phyloP scores from a whole-genome alignment of 768 basidiomycete genomes.

The Nevesoporus exiguus region DNA sequence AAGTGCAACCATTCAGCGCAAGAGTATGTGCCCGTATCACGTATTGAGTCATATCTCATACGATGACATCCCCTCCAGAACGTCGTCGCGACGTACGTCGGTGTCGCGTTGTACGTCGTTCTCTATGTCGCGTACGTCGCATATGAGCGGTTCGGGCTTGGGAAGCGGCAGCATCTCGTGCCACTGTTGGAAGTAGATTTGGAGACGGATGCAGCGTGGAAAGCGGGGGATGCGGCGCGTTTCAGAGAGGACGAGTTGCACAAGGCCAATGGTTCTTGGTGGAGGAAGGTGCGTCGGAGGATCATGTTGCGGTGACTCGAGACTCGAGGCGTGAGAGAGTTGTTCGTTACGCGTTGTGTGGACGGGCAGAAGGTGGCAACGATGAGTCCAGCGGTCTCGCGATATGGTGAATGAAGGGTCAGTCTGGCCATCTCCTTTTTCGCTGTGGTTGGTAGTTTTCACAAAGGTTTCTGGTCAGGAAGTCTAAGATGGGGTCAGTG shows the following conservation, averaged over 20 bases:
- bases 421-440: background rate
- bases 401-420: background rate
- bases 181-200: slow-evolving; percentile 45
- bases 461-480: background rate
- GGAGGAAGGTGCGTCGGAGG: background rate
- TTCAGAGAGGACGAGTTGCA: slow-evolving; percentile 30
- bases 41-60: background rate
- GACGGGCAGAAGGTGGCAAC: background rate
- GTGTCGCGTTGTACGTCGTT: slow-evolving; percentile 43
- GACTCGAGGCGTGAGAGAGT: background rate
- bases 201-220: slow-evolving; percentile 54
- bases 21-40: slow-evolving; percentile 31
- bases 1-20: slow-evolving; percentile 41
- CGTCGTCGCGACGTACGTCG: slow-evolving; percentile 54
- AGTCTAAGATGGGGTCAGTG: background rate
- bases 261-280: background rate
- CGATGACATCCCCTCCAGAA: slow-evolving; percentile 33
- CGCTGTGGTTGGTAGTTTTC: background rate
- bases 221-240: slow-evolving; percentile 38
- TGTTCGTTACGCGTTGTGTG: too few relatives aligned
- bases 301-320: background rate
- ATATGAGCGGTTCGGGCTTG: slow-evolving; percentile 37
- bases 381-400: background rate
- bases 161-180: slow-evolving; percentile 36
- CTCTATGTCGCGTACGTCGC: slow-evolving; percentile 44